Percentiles rank a stretch among this genome's conserved stretches.
Evolutionary conservation across 371 early-diverging fungal genomes (phyloP).

Genomic region (Phascolomyces articulosus): DNA sequence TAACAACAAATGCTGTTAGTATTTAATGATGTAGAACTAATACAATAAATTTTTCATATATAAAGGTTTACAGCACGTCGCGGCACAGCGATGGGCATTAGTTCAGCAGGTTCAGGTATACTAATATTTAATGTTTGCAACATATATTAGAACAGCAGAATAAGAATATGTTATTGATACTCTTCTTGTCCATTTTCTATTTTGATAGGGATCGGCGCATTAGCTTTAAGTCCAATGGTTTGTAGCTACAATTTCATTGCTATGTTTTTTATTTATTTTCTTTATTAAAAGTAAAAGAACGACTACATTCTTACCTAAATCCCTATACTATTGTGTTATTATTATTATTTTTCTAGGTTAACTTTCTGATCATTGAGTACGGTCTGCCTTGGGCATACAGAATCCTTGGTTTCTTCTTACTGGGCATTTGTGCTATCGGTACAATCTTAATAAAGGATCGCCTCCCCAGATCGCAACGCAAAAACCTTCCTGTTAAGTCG

Average conservation of each 20-base stretch:
- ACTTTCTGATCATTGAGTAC: neutral
- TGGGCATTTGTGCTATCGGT: constrained; percentile 36
- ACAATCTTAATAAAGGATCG: constrained; percentile 36
- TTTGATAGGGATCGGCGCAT: no score
- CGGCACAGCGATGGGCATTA: neutral
- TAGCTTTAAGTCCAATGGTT: neutral
- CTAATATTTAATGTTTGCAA: no score
- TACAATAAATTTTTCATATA: neutral
- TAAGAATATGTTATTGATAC: no score
- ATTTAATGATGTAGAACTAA: no score
- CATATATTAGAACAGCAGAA: no score
- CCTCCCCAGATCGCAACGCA: constrained; percentile 20
- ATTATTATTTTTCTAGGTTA: neutral
- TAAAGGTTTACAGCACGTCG: neutral
- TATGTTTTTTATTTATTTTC: no score
- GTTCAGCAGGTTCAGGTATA: neutral
- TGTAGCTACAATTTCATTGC: no score
- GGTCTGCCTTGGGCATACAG: constrained; percentile 25
- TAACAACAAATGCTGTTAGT: no score
- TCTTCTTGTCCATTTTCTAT: no score
- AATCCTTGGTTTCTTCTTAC: constrained; percentile 39
- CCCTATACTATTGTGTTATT: neutral
- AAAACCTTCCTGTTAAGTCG: constrained; percentile 20
- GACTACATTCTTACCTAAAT: neutral
- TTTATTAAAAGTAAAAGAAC: no score